These are phyloP conservation scores for Hyaloscypha variabilis DNA, from an alignment of 495 filamentous ascomycete species.

Conservation along the genomic window DNA sequence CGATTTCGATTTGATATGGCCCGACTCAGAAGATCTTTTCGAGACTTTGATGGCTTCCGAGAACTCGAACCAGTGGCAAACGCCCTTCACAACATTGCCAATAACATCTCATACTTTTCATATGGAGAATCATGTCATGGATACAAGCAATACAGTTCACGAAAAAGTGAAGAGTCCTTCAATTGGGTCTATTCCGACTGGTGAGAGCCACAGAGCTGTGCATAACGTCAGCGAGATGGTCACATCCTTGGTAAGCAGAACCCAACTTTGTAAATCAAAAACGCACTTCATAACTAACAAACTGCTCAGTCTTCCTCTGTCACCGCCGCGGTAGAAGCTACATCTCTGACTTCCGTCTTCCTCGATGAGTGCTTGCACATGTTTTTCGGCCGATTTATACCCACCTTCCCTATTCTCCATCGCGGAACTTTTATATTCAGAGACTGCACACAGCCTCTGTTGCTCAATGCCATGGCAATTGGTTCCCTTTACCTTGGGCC, in stretches of 20 bases:
- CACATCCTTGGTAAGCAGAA: slow-evolving; percentile 44
- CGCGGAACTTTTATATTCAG: slow-evolving; percentile 51
- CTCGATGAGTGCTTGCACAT: slow-evolving; percentile 53
- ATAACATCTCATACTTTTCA: slow-evolving; percentile 38
- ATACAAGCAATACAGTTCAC: slow-evolving; percentile 41
- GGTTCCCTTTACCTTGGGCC: slow-evolving; percentile 52
- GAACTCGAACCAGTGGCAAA: slow-evolving; percentile 48
- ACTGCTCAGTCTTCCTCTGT: slow-evolving; percentile 41
- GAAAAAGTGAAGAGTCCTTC: slow-evolving; percentile 39
- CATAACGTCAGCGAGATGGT: slow-evolving; percentile 53
- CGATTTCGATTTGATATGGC: slow-evolving; percentile 51
- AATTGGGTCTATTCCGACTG: slow-evolving; percentile 44
- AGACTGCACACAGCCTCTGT: slow-evolving; percentile 49
- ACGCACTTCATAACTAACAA: background rate
- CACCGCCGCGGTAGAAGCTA: slow-evolving; percentile 49
- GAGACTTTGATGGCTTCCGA: slow-evolving; percentile 49
- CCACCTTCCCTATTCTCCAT: slow-evolving; percentile 52
- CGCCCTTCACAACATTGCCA: slow-evolving; percentile 46
- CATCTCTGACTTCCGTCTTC: slow-evolving; percentile 50
- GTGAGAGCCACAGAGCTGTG: slow-evolving; percentile 49
- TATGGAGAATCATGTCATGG: slow-evolving; percentile 39
- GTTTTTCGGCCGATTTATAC: slow-evolving; percentile 54
- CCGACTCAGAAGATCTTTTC: slow-evolving; percentile 50
- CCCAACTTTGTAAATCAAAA: background rate
- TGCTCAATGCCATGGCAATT: slow-evolving; percentile 52